These are phyloP conservation scores for Schoenoplectus triqueter DNA, from an alignment of 202 grass and related monocot species.

Conservation along the genomic window DNA sequence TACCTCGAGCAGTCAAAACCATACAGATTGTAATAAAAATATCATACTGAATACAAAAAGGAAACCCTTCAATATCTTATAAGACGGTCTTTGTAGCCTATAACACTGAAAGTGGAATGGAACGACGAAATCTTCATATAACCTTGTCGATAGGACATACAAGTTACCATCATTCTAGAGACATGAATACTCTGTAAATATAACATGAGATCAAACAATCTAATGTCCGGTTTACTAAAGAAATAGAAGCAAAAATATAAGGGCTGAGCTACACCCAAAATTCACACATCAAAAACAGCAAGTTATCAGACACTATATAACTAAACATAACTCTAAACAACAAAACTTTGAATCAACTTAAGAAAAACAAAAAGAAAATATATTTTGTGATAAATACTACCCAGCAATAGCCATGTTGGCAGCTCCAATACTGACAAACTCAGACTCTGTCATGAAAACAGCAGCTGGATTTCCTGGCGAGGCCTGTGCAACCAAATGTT, in stretches of 20 bases:
- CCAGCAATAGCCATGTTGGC: constrained; percentile 31
- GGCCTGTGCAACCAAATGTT: constrained; percentile 52
- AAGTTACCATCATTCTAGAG: background rate
- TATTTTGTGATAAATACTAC: constrained; percentile 17
- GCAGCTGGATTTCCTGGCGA: constrained; percentile 68
- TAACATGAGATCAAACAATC: background rate
- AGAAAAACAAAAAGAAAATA: background rate
- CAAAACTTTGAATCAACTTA: constrained; percentile 22
- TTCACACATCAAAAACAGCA: background rate
- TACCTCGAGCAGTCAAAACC: too few species aligned
- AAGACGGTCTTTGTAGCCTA: too few species aligned
- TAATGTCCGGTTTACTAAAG: background rate
- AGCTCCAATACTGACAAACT: constrained; percentile 41
- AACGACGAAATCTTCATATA: background rate
- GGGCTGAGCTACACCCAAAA: background rate
- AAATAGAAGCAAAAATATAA: background rate
- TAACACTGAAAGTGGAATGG: background rate
- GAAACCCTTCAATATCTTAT: too few species aligned
- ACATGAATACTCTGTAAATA: background rate
- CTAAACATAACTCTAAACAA: constrained; percentile 18
- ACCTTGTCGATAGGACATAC: too few species aligned
- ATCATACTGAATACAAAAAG: too few species aligned
- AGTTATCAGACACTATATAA: background rate
- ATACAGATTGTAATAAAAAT: too few species aligned
- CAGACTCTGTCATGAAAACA: constrained; percentile 60